Percentiles rank a stretch among this genome's conserved stretches.
phyloP scores from a whole-genome alignment of 768 basidiomycete species.

The Kwoniella sp. region DNA sequence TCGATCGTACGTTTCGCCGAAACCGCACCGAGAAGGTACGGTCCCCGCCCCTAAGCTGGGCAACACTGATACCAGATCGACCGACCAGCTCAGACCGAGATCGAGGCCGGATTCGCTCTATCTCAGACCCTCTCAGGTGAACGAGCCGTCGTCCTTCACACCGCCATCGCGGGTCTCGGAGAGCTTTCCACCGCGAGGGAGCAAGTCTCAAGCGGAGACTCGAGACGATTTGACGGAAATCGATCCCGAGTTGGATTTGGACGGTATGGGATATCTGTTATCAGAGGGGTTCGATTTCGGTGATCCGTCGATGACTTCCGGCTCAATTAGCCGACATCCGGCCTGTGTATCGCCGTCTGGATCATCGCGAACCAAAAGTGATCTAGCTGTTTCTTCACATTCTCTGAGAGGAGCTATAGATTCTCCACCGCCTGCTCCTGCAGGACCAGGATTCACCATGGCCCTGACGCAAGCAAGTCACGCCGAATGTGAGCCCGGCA shows the following conservation, averaged over 20 bases:
- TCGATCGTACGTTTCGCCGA: neutral
- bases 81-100: neutral
- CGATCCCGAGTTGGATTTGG: neutral
- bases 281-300: constrained; percentile 6
- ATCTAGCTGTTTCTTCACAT: neutral
- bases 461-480: constrained; percentile 92
- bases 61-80: no score
- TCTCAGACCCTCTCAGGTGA: neutral
- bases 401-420: no score
- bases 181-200: neutral
- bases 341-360: neutral
- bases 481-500: constrained; percentile 88
- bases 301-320: neutral
- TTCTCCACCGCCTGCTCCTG: constrained; percentile 1
- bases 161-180: neutral
- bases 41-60: no score
- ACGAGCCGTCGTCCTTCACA: neutral
- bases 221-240: neutral
- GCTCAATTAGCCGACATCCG: neutral
- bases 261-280: neutral
- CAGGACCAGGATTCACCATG: constrained; percentile 64
- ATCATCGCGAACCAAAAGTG: no score
- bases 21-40: neutral
- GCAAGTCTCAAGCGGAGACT: neutral
- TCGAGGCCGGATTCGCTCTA: neutral